phyloP scores from a whole-genome alignment of 306 rosid genomes.

The Sindora glabra region DNA sequence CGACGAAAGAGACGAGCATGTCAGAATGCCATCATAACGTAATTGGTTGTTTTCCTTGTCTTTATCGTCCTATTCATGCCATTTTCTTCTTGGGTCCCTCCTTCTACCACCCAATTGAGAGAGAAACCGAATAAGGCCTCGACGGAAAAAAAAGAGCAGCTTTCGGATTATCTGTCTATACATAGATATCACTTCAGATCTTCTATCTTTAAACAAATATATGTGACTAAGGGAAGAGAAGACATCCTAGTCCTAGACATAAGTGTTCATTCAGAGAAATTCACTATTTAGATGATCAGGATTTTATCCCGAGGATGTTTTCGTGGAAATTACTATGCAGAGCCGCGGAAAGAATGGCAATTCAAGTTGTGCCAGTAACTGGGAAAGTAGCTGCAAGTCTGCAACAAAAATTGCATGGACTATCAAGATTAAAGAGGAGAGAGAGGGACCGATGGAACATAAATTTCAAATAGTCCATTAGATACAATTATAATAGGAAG shows the following conservation, averaged over 20 bases:
- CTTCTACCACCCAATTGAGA: too few species aligned
- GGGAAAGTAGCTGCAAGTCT: too few species aligned
- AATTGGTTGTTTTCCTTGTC: too few species aligned
- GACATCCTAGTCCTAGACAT: neutral
- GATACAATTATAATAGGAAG: neutral
- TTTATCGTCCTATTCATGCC: too few species aligned
- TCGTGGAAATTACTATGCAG: constrained; percentile 1
- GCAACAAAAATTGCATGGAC: too few species aligned
- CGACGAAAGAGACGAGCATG: too few species aligned
- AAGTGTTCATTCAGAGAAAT: neutral
- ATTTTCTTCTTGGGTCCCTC: too few species aligned
- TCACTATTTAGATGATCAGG: neutral
- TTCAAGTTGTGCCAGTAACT: too few species aligned
- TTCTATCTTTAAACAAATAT: neutral
- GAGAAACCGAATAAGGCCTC: too few species aligned
- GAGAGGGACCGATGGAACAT: neutral
- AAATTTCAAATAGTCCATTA: neutral
- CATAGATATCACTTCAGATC: neutral
- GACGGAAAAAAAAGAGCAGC: too few species aligned
- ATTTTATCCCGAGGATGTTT: constrained; percentile 5
- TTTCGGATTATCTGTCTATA: neutral
- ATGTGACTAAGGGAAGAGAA: constrained; percentile 1
- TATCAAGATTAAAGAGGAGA: neutral
- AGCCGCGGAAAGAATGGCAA: constrained; percentile 14
- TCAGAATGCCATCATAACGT: too few species aligned